These are phyloP conservation scores for Amaranthus tricolor DNA, from an alignment of 179 eudicot genomes.

Conservation along the genomic window DNA sequence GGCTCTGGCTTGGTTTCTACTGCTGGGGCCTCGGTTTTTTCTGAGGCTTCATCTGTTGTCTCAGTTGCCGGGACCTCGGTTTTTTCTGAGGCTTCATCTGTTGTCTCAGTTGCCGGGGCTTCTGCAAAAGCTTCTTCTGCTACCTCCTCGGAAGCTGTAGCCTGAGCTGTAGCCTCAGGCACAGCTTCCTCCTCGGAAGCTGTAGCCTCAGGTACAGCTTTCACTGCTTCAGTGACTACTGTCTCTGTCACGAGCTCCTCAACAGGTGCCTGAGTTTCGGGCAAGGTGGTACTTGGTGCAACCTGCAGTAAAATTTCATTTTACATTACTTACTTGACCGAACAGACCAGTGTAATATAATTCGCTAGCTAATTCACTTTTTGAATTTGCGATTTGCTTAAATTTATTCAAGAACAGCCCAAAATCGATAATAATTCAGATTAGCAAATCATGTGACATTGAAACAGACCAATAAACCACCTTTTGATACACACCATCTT, in stretches of 20 bases:
- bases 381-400: no score
- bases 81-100: conserved; percentile 10
- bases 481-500: neutral
- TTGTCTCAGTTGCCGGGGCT: conserved; percentile 21
- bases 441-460: neutral
- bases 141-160: conserved; percentile 8
- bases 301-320: conserved; percentile 29
- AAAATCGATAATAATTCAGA: no score
- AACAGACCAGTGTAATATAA: no score
- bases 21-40: conserved; percentile 11
- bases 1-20: conserved; percentile 14
- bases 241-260: conserved; percentile 17
- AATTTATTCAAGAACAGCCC: no score
- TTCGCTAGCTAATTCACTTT: no score
- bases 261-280: neutral
- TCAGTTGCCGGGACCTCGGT: neutral
- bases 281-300: conserved; percentile 26
- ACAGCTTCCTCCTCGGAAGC: neutral
- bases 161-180: neutral
- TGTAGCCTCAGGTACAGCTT: neutral
- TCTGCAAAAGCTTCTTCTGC: conserved; percentile 11
- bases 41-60: neutral
- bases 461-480: neutral
- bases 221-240: neutral
- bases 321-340: no score